Conservation (phyloP, 257 asterid genomes). For the Plectranthus barbatus region DNA sequence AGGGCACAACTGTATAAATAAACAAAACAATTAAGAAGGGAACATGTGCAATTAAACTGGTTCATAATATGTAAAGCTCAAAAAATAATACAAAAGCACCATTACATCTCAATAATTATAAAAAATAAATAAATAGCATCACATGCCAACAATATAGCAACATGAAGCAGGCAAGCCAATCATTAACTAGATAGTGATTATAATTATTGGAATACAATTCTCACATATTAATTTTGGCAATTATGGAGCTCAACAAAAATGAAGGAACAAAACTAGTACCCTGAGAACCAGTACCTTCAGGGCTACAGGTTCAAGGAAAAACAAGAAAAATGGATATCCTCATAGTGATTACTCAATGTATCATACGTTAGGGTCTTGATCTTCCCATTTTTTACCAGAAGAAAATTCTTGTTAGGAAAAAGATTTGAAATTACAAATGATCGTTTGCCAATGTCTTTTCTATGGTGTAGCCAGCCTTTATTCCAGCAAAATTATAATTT, state of each 20-base stretch:
- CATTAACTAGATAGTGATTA: not conserved
- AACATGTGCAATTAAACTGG: no score
- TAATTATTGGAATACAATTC: not conserved
- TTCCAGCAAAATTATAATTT: not conserved
- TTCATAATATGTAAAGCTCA: no score
- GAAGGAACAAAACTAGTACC: not conserved
- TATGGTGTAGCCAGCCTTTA: not conserved
- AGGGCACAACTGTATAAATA: conserved; percentile 55
- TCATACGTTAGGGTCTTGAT: not conserved
- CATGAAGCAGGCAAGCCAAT: conserved; percentile 8
- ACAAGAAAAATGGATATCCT: not conserved
- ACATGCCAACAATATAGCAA: no score
- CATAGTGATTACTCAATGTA: not conserved
- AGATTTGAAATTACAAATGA: not conserved
- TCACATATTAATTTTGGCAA: not conserved
- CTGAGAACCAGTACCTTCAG: not conserved
- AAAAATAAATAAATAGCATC: no score
- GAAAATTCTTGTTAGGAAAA: not conserved
- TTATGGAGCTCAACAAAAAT: not conserved
- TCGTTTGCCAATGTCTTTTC: not conserved
- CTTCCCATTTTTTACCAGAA: not conserved
- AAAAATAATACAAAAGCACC: not conserved
- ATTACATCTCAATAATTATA: not conserved
- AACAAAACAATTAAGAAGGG: no score
- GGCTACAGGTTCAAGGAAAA: not conserved